phyloP scores from a whole-genome alignment of 805 yeast species.

The Wickerhamiella azyma region DNA sequence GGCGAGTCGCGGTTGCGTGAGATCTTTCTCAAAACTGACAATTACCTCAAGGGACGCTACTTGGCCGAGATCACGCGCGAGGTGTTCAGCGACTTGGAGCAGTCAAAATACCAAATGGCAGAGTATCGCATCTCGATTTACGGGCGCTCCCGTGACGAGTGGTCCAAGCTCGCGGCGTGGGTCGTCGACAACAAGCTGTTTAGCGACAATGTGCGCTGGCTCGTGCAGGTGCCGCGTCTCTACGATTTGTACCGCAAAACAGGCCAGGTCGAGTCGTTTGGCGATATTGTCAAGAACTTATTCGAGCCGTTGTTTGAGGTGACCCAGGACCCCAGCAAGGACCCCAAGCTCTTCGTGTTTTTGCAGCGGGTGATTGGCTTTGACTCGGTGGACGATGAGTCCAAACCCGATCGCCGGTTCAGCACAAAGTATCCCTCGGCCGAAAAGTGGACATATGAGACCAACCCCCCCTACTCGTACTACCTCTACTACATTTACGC shows the following conservation, averaged over 20 bases:
- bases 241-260: constrained; percentile 78
- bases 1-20: constrained; percentile 97
- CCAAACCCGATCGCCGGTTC: constrained; percentile 73
- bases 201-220: constrained; percentile 93
- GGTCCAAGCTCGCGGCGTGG: constrained; percentile 95
- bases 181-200: constrained; percentile 81
- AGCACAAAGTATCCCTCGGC: constrained; percentile 82
- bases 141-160: constrained; percentile 79
- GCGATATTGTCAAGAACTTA: constrained; percentile 61
- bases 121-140: constrained; percentile 92
- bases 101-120: constrained; percentile 92
- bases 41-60: constrained; percentile 75
- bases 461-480: constrained; percentile 96
- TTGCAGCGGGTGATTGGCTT: constrained; percentile 92
- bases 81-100: constrained; percentile 86
- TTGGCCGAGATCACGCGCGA: constrained; percentile 89
- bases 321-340: constrained; percentile 64
- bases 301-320: constrained; percentile 88
- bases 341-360: constrained; percentile 84
- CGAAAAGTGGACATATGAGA: constrained; percentile 56
- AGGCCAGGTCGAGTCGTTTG: constrained; percentile 56
- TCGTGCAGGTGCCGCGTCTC: constrained; percentile 86
- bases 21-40: constrained; percentile 89
- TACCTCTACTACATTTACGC: constrained; percentile 81
- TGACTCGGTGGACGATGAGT: constrained; percentile 97